phyloP scores from a whole-genome alignment of 2,329 filamentous ascomycete species.

The Chrysosphaeria jannelii region DNA sequence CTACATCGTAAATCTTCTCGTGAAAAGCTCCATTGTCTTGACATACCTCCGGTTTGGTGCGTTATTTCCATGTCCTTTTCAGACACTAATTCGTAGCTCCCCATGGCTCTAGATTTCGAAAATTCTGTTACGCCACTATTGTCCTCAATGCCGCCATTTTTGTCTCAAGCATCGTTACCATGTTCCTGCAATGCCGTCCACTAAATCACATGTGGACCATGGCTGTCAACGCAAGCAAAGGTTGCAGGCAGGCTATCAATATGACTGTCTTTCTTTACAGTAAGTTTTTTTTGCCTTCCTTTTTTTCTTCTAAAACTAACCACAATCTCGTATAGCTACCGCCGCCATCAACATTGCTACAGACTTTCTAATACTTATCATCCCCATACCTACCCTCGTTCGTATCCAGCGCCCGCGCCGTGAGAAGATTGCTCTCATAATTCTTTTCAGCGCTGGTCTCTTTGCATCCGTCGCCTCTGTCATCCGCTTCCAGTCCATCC shows the following conservation, averaged over 20 bases:
- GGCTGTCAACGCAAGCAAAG: conserved; percentile 7
- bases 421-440: conserved; percentile 18
- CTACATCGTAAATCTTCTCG: conserved; percentile 10
- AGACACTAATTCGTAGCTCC: no score
- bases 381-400: conserved; percentile 15
- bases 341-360: conserved; percentile 13
- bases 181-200: conserved; percentile 13
- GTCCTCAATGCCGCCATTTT: conserved; percentile 12
- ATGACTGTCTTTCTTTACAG: not conserved
- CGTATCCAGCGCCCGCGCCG: conserved; percentile 15
- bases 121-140: conserved; percentile 10
- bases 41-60: conserved; percentile 16
- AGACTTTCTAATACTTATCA: conserved; percentile 14
- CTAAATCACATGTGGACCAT: conserved; percentile 14
- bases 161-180: conserved; percentile 11
- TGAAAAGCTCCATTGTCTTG: conserved; percentile 15
- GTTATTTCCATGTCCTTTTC: no score
- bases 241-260: no score
- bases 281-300: no score
- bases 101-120: no score
- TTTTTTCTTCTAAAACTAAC: no score
- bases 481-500: conserved; percentile 12
- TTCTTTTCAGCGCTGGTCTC: conserved; percentile 13
- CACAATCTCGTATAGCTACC: no score
- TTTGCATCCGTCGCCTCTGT: conserved; percentile 11